phyloP scores from a whole-genome alignment of 805 yeast genomes.

The Ogataea dorogensis region DNA sequence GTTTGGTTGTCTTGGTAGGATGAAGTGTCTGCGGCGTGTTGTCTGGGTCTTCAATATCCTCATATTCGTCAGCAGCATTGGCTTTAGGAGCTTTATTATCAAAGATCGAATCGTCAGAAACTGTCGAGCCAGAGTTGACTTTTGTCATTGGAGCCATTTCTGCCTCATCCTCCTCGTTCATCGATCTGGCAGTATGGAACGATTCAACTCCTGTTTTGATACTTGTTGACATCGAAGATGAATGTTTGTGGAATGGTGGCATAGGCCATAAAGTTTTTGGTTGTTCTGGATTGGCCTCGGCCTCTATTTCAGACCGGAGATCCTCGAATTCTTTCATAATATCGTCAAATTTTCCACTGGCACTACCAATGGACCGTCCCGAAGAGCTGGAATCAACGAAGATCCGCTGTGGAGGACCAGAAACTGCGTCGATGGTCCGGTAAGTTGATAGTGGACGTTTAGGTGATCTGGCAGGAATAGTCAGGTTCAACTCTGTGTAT shows the following conservation, averaged over 20 bases:
- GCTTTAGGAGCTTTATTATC: slow-evolving; percentile 8
- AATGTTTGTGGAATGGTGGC: slow-evolving; percentile 2
- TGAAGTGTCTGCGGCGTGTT: slow-evolving; percentile 7
- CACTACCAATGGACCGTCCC: slow-evolving; percentile 14
- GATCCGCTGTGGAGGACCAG: slow-evolving; percentile 1
- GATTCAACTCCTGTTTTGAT: slow-evolving; percentile 24
- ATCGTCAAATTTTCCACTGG: slow-evolving; percentile 30
- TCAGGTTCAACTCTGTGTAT: slow-evolving; percentile 23
- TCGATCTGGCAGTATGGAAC: slow-evolving; percentile 25
- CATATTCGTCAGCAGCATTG: slow-evolving; percentile 19
- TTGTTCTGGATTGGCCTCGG: slow-evolving; percentile 15
- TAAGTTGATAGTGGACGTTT: slow-evolving; percentile 26
- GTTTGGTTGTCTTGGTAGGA: slow-evolving; percentile 7
- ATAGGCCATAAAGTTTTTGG: not conserved
- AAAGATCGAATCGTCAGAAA: slow-evolving; percentile 19
- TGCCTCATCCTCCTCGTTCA: slow-evolving; percentile 9
- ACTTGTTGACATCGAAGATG: slow-evolving; percentile 18
- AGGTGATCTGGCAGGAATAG: slow-evolving; percentile 34
- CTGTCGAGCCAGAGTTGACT: slow-evolving; percentile 14
- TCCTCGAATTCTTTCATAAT: slow-evolving; percentile 35
- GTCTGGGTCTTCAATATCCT: slow-evolving; percentile 19
- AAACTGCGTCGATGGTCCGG: slow-evolving; percentile 6
- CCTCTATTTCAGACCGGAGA: slow-evolving; percentile 27
- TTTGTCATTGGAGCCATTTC: slow-evolving; percentile 5
- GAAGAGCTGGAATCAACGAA: slow-evolving; percentile 8